Evolutionary conservation across 2,329 filamentous ascomycete genomes (phyloP).

Genomic region (Botrytis porri): DNA sequence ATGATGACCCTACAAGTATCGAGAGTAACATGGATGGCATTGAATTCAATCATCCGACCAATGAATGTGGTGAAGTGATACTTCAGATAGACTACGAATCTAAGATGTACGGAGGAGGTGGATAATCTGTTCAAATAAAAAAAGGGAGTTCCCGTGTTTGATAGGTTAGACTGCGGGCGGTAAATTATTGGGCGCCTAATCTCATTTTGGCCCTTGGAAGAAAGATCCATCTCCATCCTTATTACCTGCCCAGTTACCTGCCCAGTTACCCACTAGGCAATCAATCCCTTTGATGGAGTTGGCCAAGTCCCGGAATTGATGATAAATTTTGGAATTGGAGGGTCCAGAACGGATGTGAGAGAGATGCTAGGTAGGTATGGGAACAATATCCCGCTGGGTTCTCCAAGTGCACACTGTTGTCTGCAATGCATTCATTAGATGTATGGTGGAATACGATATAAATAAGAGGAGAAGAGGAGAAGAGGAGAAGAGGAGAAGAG

Average conservation of each 20-base stretch:
- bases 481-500: neutral
- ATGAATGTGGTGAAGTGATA: neutral
- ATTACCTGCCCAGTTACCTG: no score
- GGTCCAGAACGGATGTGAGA: neutral
- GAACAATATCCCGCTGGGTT: neutral
- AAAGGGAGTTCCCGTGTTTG: constrained; percentile 4
- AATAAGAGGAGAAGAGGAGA: neutral
- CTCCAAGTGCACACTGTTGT: no score
- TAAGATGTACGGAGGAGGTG: neutral
- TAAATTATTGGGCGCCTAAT: constrained; percentile 19
- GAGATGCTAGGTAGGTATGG: no score
- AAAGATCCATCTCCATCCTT: neutral
- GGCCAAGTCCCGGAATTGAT: neutral
- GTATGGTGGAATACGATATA: neutral
- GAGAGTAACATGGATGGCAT: neutral
- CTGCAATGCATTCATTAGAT: neutral
- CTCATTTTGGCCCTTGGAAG: constrained; percentile 2
- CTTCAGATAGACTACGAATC: neutral
- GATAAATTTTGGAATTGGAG: neutral
- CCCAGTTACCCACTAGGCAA: neutral
- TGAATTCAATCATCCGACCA: neutral
- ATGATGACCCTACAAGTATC: neutral
- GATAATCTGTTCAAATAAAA: neutral
- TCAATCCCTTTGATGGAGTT: neutral
- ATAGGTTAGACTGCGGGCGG: constrained; percentile 15